Percentiles rank a stretch among this genome's conserved stretches.
phyloP scores from a whole-genome alignment of 495 filamentous ascomycete species.

The Diplogelasinospora grovesii region DNA sequence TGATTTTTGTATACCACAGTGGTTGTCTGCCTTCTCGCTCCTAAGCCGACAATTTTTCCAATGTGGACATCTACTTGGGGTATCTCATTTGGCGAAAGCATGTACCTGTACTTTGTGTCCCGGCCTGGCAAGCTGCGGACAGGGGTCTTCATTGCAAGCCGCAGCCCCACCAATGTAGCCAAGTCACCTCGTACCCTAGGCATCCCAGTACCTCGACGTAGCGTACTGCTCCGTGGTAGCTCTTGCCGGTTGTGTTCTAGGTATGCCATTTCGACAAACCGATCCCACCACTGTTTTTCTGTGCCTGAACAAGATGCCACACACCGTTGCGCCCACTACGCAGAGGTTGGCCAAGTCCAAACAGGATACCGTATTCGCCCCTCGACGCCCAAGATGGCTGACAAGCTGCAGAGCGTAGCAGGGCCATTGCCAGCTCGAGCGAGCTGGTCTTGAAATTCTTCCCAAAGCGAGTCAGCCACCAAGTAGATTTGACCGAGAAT shows the following conservation, averaged over 20 bases:
- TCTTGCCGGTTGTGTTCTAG: slow-evolving; percentile 14
- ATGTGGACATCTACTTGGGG: too few species aligned
- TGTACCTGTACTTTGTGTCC: slow-evolving; percentile 6
- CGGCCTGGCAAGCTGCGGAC: slow-evolving; percentile 1
- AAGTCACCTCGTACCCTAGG: slow-evolving; percentile 6
- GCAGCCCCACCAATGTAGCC: slow-evolving; percentile 1
- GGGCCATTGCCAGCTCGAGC: not conserved
- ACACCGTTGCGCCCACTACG: not conserved
- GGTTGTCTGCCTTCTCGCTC: too few species aligned
- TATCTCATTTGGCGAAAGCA: slow-evolving; percentile 1
- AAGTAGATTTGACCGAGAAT: slow-evolving; percentile 13
- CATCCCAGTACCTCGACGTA: too few species aligned
- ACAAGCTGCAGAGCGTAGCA: not conserved
- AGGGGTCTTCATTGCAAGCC: not conserved
- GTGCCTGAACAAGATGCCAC: slow-evolving; percentile 16
- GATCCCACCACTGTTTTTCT: slow-evolving; percentile 14
- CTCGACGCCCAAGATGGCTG: not conserved
- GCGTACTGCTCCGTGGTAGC: slow-evolving; percentile 1
- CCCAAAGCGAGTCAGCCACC: slow-evolving; percentile 4
- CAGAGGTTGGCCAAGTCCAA: too few species aligned
- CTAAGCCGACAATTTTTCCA: too few species aligned
- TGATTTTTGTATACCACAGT: too few species aligned
- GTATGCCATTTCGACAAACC: slow-evolving; percentile 26
- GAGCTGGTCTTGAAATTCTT: not conserved
- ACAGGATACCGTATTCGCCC: slow-evolving; percentile 1